A percentile compares a stretch with the other conserved stretches of the same genome.
These are phyloP conservation scores for Ascochyta lentis DNA, from an alignment of 2,329 filamentous ascomycete genomes.

Conservation along the genomic window DNA sequence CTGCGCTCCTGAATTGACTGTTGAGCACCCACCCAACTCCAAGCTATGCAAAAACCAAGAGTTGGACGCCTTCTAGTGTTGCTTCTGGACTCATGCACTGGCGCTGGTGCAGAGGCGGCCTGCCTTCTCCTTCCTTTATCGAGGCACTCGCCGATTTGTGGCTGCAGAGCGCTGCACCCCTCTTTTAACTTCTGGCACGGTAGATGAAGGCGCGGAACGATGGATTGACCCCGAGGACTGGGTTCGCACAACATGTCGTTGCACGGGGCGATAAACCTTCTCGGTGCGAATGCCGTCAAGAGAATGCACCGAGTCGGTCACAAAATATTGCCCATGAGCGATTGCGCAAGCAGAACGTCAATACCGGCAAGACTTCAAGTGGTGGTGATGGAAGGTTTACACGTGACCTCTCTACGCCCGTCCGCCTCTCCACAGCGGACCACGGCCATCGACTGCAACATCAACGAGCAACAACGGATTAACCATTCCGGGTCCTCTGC, in stretches of 20 bases:
- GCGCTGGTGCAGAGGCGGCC: constrained; percentile 13
- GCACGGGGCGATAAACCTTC: background rate
- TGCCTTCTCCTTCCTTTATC: constrained; percentile 23
- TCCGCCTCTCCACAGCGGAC: background rate
- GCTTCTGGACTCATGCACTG: constrained; percentile 26
- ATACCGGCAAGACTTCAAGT: background rate
- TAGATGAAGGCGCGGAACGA: background rate
- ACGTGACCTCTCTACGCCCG: background rate
- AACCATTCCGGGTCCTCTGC: background rate
- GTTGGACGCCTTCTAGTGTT: constrained; percentile 18
- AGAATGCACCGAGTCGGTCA: background rate
- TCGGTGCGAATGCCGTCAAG: background rate
- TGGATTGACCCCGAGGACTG: background rate
- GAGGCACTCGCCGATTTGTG: constrained; percentile 10
- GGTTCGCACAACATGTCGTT: background rate
- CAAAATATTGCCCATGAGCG: background rate
- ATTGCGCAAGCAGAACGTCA: background rate
- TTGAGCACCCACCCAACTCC: background rate
- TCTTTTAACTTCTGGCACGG: background rate
- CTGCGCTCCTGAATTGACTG: constrained; percentile 4
- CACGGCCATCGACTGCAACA: background rate
- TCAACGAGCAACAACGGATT: background rate
- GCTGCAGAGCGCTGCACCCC: constrained; percentile 11
- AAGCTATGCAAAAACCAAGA: constrained; percentile 12
- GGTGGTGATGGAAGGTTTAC: background rate